These are phyloP conservation scores for Tylopilus intermedius DNA, from an alignment of 768 basidiomycete genomes.

Conservation along the genomic window DNA sequence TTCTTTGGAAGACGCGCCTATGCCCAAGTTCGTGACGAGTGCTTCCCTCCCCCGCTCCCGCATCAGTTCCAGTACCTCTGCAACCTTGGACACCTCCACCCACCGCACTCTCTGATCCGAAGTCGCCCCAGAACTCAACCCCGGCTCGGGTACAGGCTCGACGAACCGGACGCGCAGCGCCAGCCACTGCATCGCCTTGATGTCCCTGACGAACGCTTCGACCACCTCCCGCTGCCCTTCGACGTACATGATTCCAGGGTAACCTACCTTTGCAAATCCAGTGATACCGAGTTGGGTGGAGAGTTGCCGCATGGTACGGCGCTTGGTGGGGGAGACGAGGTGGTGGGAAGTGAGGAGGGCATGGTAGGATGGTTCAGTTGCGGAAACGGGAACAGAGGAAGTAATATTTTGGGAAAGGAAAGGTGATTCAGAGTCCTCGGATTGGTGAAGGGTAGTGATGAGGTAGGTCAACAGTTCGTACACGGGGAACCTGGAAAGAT, in stretches of 20 bases:
- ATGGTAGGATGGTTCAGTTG: slow-evolving; percentile 37
- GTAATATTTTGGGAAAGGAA: neutral
- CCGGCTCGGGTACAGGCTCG: slow-evolving; percentile 33
- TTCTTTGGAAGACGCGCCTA: slow-evolving; percentile 41
- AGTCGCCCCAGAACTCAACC: neutral
- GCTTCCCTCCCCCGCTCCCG: slow-evolving; percentile 48
- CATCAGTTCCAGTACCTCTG: slow-evolving; percentile 68
- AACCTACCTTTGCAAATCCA: slow-evolving; percentile 66
- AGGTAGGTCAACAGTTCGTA: slow-evolving; percentile 57
- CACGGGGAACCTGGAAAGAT: slow-evolving; percentile 47
- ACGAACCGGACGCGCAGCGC: slow-evolving; percentile 61
- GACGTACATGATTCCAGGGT: neutral
- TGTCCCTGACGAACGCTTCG: slow-evolving; percentile 59
- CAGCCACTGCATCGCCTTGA: slow-evolving; percentile 77
- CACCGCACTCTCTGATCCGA: slow-evolving; percentile 29
- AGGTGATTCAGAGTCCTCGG: neutral
- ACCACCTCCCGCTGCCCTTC: neutral
- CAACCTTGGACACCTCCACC: slow-evolving; percentile 65
- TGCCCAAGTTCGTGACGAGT: slow-evolving; percentile 59
- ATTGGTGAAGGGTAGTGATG: slow-evolving; percentile 53
- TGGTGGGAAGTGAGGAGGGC: slow-evolving; percentile 72
- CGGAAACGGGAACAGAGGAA: neutral
- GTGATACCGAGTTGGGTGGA: slow-evolving; percentile 47
- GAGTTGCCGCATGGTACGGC: slow-evolving; percentile 53
- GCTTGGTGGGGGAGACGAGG: slow-evolving; percentile 59